Evolutionary conservation across 176 grass and related monocot species (phyloP).

Genomic region (Calamus simplicifolius): DNA sequence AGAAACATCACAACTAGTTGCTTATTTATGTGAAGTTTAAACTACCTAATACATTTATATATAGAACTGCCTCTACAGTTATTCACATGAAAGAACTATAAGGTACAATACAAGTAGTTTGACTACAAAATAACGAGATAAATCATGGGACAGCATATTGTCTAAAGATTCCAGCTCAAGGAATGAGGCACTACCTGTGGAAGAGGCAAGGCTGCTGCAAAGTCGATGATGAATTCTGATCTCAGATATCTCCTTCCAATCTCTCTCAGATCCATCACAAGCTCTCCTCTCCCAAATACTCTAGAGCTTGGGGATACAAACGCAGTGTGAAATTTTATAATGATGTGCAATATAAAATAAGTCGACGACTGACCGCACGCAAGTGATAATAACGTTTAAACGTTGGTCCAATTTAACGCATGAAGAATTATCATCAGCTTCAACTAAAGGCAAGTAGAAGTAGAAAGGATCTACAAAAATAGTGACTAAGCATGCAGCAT

Average conservation of each 20-base stretch:
- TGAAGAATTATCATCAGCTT: background rate
- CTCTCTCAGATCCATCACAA: slow-evolving; percentile 25
- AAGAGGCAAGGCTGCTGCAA: slow-evolving; percentile 35
- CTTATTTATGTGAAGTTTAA: too few relatives aligned
- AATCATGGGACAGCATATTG: too few relatives aligned
- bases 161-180: too few relatives aligned
- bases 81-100: too few relatives aligned
- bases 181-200: slow-evolving; percentile 25
- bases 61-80: too few relatives aligned
- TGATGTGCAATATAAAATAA: slow-evolving; percentile 30
- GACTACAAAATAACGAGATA: too few relatives aligned
- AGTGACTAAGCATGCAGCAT: slow-evolving; percentile 26
- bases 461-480: slow-evolving; percentile 44
- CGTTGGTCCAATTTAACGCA: slow-evolving; percentile 35
- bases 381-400: slow-evolving; percentile 23
- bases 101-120: too few relatives aligned
- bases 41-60: too few relatives aligned
- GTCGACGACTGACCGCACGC: slow-evolving; percentile 27
- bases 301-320: slow-evolving; percentile 44
- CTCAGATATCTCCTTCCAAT: slow-evolving; percentile 39
- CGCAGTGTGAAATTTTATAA: slow-evolving; percentile 34
- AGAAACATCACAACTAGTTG: too few relatives aligned
- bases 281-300: slow-evolving; percentile 42
- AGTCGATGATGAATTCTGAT: slow-evolving; percentile 33
- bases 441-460: slow-evolving; percentile 33